phyloP scores from a whole-genome alignment of 306 rosid species.

The Lablab purpureus region DNA sequence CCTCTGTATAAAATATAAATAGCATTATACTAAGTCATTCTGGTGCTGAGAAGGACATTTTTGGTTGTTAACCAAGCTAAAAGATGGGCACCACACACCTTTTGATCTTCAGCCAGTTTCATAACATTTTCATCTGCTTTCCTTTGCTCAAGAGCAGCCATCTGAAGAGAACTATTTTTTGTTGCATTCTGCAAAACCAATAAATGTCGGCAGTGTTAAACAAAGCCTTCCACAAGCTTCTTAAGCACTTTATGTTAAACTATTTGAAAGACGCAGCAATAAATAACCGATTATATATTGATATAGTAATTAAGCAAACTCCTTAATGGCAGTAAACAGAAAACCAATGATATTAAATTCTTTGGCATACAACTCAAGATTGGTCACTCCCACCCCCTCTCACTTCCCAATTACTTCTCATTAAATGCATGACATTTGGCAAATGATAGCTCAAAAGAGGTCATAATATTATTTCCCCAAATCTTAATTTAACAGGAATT shows the following conservation, averaged over 20 bases:
- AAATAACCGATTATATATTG: constrained; percentile 28
- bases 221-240: constrained; percentile 46
- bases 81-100: constrained; percentile 62
- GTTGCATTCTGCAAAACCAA: constrained; percentile 70
- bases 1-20: constrained; percentile 67
- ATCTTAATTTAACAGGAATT: constrained; percentile 31
- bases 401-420: constrained; percentile 32
- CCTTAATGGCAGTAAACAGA: constrained; percentile 30
- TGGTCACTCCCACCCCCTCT: background rate
- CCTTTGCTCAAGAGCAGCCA: constrained; percentile 90
- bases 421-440: background rate
- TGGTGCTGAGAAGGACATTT: constrained; percentile 38
- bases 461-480: constrained; percentile 11
- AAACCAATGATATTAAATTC: constrained; percentile 7
- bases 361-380: background rate
- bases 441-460: background rate
- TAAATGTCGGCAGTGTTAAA: constrained; percentile 39
- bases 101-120: constrained; percentile 95
- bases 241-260: constrained; percentile 10
- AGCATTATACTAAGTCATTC: constrained; percentile 41
- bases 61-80: constrained; percentile 36
- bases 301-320: constrained; percentile 17
- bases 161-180: constrained; percentile 83
- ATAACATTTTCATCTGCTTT: constrained; percentile 81
- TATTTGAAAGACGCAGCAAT: constrained; percentile 26